These are phyloP conservation scores for Hyaloperonospora arabidopsidis DNA, from an alignment of 352 stramenopile species.

Conservation along the genomic window DNA sequence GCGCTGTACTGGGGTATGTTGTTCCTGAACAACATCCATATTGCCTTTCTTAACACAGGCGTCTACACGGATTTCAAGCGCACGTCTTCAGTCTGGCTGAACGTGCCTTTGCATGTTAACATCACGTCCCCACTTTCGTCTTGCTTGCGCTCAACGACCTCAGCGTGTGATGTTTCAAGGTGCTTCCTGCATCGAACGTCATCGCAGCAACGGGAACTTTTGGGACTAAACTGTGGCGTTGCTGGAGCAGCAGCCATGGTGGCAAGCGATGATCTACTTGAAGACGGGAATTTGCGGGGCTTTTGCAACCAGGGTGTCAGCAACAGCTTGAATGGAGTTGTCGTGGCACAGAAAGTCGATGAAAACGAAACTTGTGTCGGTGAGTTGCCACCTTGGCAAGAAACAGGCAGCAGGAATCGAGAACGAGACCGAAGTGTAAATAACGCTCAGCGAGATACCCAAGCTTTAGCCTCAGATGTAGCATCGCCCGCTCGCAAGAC, in stretches of 20 bases:
- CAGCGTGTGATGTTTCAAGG: slow-evolving; percentile 21
- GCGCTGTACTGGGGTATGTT: slow-evolving; percentile 78
- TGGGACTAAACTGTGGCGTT: slow-evolving; percentile 30
- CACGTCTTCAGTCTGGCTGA: slow-evolving; percentile 40
- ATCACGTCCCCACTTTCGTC: slow-evolving; percentile 49
- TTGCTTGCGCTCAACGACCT: slow-evolving; percentile 48
- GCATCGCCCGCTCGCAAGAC: slow-evolving; percentile 15
- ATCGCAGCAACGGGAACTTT: slow-evolving; percentile 8
- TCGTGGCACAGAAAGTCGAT: slow-evolving; percentile 17
- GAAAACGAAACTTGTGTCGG: slow-evolving; percentile 13
- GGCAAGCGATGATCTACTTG: slow-evolving; percentile 12
- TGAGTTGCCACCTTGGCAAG: slow-evolving; percentile 24
- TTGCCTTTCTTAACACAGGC: slow-evolving; percentile 81
- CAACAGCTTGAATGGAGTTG: slow-evolving; percentile 20
- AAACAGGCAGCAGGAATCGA: slow-evolving; percentile 23
- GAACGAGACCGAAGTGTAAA: slow-evolving; percentile 23
- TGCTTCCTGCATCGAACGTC: slow-evolving; percentile 16
- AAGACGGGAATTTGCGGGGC: slow-evolving; percentile 17
- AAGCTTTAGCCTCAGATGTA: slow-evolving; percentile 13
- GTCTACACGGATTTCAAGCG: slow-evolving; percentile 80
- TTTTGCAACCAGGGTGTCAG: slow-evolving; percentile 12
- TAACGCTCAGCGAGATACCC: slow-evolving; percentile 12
- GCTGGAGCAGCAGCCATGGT: slow-evolving; percentile 27
- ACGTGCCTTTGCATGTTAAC: slow-evolving; percentile 34
- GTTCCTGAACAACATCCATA: slow-evolving; percentile 78